These are phyloP conservation scores for Nakazawaea populi DNA, from an alignment of 805 yeast genomes.

Conservation along the genomic window DNA sequence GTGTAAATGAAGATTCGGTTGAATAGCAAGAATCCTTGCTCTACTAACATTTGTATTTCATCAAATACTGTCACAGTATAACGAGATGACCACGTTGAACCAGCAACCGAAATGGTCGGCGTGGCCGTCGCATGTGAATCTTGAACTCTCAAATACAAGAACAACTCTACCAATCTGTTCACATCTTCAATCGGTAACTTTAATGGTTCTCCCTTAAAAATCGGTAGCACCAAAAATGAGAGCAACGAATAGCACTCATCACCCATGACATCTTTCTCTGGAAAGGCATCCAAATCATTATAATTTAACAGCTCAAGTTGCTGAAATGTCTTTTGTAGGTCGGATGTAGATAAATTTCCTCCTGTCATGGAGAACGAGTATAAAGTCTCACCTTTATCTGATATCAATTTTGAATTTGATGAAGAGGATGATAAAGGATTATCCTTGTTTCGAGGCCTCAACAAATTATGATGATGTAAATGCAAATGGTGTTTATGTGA, in stretches of 20 bases:
- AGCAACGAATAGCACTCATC: constrained; percentile 48
- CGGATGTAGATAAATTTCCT: constrained; percentile 21
- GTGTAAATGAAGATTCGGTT: constrained; percentile 22
- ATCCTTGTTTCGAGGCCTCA: constrained; percentile 22
- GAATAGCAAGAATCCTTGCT: constrained; percentile 30
- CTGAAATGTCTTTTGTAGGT: constrained; percentile 22
- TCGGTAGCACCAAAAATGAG: constrained; percentile 33
- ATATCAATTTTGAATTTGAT: constrained; percentile 28
- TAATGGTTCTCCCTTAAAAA: constrained; percentile 43
- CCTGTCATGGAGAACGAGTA: constrained; percentile 29
- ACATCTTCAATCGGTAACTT: constrained; percentile 53
- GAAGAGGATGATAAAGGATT: constrained; percentile 27
- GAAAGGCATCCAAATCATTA: constrained; percentile 20
- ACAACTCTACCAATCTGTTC: constrained; percentile 38
- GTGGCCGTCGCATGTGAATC: constrained; percentile 1
- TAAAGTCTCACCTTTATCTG: constrained; percentile 25
- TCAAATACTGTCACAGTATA: constrained; percentile 30
- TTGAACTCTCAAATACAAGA: constrained; percentile 20
- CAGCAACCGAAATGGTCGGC: background rate
- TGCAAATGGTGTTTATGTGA: constrained; percentile 20
- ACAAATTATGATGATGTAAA: constrained; percentile 20
- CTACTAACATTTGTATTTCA: constrained; percentile 40
- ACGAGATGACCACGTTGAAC: constrained; percentile 7
- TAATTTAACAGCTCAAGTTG: constrained; percentile 23
- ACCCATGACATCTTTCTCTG: constrained; percentile 33